phyloP scores from a whole-genome alignment of 2,329 filamentous ascomycete genomes.

The Ophiocordyceps robertsii region DNA sequence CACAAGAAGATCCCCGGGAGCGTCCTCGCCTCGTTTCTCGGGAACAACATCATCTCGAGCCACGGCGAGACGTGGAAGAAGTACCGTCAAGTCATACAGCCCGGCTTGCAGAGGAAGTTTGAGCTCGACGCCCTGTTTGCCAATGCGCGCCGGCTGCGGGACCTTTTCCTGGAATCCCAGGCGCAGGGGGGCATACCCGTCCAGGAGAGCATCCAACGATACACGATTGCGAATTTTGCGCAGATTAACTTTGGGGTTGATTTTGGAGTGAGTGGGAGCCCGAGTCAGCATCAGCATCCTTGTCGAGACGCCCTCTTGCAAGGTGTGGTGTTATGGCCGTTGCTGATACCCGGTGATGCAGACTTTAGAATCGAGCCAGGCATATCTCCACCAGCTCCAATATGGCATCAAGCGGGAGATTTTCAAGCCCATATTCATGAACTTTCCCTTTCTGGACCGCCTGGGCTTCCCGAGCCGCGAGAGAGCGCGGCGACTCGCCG shows the following conservation, averaged over 20 bases:
- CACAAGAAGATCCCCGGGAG: slow-evolving; percentile 25
- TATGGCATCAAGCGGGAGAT: slow-evolving; percentile 16
- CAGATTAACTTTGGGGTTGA: slow-evolving; percentile 15
- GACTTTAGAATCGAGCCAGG: slow-evolving; percentile 9
- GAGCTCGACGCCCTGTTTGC: slow-evolving; percentile 9
- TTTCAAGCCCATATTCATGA: slow-evolving; percentile 19
- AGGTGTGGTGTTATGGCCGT: too few species aligned
- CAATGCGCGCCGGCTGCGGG: slow-evolving; percentile 11
- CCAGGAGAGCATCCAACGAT: slow-evolving; percentile 19
- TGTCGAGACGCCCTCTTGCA: too few species aligned
- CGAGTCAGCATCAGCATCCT: too few species aligned
- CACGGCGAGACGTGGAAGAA: slow-evolving; percentile 20
- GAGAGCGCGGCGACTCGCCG: slow-evolving; percentile 12
- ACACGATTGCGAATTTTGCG: slow-evolving; percentile 21
- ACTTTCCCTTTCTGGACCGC: slow-evolving; percentile 18
- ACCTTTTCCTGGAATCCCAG: slow-evolving; percentile 16
- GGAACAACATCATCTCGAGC: slow-evolving; percentile 26
- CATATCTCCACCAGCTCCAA: slow-evolving; percentile 12
- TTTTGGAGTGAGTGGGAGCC: slow-evolving; percentile 7
- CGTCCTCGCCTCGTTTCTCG: slow-evolving; percentile 21
- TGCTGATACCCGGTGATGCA: slow-evolving; percentile 1
- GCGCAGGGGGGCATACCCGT: slow-evolving; percentile 13
- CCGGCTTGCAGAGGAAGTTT: slow-evolving; percentile 16
- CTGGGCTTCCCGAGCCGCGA: slow-evolving; percentile 12
- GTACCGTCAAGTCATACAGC: slow-evolving; percentile 21